These are phyloP conservation scores for Alternaria ventricosa DNA, from an alignment of 2,329 filamentous ascomycete genomes.

Conservation along the genomic window DNA sequence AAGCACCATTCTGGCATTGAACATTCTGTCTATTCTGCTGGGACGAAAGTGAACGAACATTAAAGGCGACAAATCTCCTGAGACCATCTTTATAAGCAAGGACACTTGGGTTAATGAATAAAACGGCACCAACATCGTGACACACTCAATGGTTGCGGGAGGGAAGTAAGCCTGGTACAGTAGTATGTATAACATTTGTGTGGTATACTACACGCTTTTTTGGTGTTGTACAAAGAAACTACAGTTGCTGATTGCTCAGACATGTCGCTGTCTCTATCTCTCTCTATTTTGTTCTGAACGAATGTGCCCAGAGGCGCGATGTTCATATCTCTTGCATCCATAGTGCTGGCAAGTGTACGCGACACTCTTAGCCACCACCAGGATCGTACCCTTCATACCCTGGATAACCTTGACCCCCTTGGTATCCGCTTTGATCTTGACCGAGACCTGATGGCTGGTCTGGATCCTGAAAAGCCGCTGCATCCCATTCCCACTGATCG, in stretches of 20 bases:
- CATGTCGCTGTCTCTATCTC: background rate
- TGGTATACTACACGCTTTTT: background rate
- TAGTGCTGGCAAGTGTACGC: background rate
- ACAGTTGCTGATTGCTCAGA: background rate
- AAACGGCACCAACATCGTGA: background rate
- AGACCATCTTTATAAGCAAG: too few relatives aligned
- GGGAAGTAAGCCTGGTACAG: background rate
- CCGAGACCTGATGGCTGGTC: background rate
- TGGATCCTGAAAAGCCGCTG: background rate
- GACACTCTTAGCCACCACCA: background rate
- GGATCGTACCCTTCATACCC: background rate
- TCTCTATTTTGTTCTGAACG: background rate
- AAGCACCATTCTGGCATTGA: too few relatives aligned
- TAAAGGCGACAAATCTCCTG: too few relatives aligned
- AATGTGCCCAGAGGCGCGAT: background rate
- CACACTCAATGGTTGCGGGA: too few relatives aligned
- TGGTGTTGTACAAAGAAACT: background rate
- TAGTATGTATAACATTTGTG: background rate
- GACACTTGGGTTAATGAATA: too few relatives aligned
- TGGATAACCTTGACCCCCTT: background rate
- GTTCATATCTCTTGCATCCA: background rate
- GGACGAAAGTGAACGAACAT: too few relatives aligned
- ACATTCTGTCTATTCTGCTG: too few relatives aligned
- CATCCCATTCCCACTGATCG: slow-evolving; percentile 15
- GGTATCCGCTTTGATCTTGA: background rate